Percentiles rank a stretch among this genome's conserved stretches.
Conservation (phyloP, 140 eudicot genomes). For the Ambrosia hybrid region DNA sequence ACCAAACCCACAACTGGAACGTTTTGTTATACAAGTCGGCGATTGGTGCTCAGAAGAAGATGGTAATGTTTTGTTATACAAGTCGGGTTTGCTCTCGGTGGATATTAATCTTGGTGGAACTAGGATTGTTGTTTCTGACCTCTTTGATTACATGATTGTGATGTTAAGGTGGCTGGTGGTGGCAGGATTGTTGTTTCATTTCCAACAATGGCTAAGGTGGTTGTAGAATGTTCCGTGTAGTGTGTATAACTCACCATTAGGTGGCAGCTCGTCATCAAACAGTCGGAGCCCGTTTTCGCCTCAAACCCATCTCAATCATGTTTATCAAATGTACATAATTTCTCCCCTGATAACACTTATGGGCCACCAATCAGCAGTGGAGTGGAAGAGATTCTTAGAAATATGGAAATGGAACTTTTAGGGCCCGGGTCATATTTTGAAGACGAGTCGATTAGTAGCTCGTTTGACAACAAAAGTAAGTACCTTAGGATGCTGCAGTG, state of each 20-base stretch:
- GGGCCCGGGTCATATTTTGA: slow-evolving; percentile 44
- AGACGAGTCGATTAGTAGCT: slow-evolving; percentile 34
- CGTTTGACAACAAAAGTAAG: slow-evolving; percentile 17
- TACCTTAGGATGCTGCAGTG: slow-evolving; percentile 31
- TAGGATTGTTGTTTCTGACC: no score
- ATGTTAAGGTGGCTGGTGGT: no score
- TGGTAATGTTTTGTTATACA: no score
- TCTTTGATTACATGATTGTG: no score
- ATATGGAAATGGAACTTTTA: slow-evolving; percentile 33
- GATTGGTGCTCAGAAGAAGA: no score
- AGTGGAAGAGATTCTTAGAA: slow-evolving; percentile 28
- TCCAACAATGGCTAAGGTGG: not conserved
- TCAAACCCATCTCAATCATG: slow-evolving; percentile 43
- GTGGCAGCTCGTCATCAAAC: slow-evolving; percentile 33
- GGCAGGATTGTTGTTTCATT: no score
- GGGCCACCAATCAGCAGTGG: slow-evolving; percentile 46
- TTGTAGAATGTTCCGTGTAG: slow-evolving; percentile 11
- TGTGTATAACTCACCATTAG: slow-evolving; percentile 40
- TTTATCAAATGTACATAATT: slow-evolving; percentile 41
- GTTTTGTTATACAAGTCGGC: no score
- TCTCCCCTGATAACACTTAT: slow-evolving; percentile 36
- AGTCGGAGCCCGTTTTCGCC: slow-evolving; percentile 48
- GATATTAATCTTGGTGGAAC: no score
- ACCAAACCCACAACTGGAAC: no score
- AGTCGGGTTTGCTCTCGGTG: no score